Base-by-base conservation (phyloP, 371 early-diverging fungal species). In the Polyrhizophydium stewartii region DNA sequence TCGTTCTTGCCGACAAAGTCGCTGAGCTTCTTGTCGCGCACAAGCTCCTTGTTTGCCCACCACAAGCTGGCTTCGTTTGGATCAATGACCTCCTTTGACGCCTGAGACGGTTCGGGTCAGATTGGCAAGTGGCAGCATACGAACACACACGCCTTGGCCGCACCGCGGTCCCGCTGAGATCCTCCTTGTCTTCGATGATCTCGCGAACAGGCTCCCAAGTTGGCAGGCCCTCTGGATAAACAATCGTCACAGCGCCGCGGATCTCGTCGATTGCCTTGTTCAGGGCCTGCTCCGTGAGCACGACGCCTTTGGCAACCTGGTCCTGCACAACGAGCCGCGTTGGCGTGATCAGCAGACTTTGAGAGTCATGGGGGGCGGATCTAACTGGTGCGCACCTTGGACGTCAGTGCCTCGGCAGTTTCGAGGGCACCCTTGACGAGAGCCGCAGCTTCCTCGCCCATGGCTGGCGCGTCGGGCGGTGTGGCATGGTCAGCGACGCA, bases 21-120 rank as follows among this genome's bases (percentile, higher is more conserved):
- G 13, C 65, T 51, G 24, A 82, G 69, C 22, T 59, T 28, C 57
- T 82, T 82, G 22, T 70, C 75, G 9, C 52, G 60, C 30, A 50
- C 41, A 5, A 84, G 64, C 50, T 82, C 81, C 63, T 82, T 82
- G 41, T 68, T 67, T 0, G 84, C 84, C 81, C 83, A 81, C 84
- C 84, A 84, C 9, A 84, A 45, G 9, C 73, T 46, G 1, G 78
- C 66, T 10, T 73, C 75, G 7, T 50, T 65, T 10, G 65, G 55
- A 3, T 66, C 61, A 33, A 76, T 50, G 2, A 79, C 64, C 27
- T 78, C 77, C 60, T 82, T 82, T 1, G 76, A 75, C 31, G 75
- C 77, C 81, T 81, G 46, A 22, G 24, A 59, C 5, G 19, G 16
- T 16, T n/a, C 13, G 27, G 33, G 31, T 25, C 31, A 25, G n/a